Conservation (phyloP, 257 asterid species). For the Solanum lignicaule region DNA sequence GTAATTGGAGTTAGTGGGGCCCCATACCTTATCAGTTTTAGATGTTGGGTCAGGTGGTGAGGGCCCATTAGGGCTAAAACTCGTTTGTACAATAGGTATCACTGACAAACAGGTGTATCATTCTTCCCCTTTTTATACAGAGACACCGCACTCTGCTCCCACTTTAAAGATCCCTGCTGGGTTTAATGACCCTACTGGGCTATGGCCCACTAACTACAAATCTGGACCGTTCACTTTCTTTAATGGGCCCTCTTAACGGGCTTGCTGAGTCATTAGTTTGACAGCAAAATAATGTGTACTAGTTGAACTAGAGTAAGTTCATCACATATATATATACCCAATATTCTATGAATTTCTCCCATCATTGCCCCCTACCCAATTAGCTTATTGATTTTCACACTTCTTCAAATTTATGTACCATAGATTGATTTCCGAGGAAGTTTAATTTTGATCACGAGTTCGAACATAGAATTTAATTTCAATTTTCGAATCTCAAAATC, state of each 20-base stretch:
- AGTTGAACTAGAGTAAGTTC: background rate
- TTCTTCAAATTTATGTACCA: background rate
- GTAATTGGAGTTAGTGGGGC: conserved; percentile 44
- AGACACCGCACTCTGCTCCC: conserved; percentile 21
- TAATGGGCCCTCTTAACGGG: conserved; percentile 40
- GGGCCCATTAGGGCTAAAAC: conserved; percentile 38
- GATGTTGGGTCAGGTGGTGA: conserved; percentile 65
- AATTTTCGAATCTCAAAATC: no score
- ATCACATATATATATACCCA: background rate
- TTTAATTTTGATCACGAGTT: no score
- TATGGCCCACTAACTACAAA: conserved; percentile 23
- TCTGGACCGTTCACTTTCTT: conserved; percentile 32
- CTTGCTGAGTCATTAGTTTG: conserved; percentile 33
- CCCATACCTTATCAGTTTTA: conserved; percentile 73
- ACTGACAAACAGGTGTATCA: conserved; percentile 21
- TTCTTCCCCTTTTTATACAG: conserved; percentile 5
- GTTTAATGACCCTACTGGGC: conserved; percentile 34
- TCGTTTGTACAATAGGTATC: background rate
- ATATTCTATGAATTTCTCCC: background rate
- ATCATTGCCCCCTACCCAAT: background rate
- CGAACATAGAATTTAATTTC: background rate
- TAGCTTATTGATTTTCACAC: background rate
- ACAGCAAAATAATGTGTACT: conserved; percentile 2
- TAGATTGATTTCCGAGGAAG: background rate
- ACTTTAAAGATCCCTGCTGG: conserved; percentile 65